Evolutionary conservation across 129 eudicot species (phyloP).

Genomic region (Centella asiatica): DNA sequence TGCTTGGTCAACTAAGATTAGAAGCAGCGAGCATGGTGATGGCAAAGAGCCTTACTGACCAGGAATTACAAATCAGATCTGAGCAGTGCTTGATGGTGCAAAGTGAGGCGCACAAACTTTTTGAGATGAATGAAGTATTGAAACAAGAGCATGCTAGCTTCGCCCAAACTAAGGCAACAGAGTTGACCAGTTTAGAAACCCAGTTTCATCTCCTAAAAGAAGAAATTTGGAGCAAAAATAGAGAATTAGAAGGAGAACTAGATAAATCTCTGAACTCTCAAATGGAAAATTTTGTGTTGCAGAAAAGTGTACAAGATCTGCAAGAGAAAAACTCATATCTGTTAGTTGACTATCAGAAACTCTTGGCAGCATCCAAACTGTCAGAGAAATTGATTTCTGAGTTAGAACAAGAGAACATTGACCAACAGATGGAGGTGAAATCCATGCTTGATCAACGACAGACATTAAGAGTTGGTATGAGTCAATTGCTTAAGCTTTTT

Average conservation of each 20-base stretch:
- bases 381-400: slow-evolving; percentile 44
- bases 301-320: slow-evolving; percentile 40
- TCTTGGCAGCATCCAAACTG: slow-evolving; percentile 39
- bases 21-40: slow-evolving; percentile 33
- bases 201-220: slow-evolving; percentile 39
- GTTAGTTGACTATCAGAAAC: slow-evolving; percentile 35
- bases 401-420: slow-evolving; percentile 38
- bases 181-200: slow-evolving; percentile 31
- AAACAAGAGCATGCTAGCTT: slow-evolving; percentile 41
- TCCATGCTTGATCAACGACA: slow-evolving; percentile 43
- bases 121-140: slow-evolving; percentile 42
- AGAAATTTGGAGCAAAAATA: slow-evolving; percentile 30
- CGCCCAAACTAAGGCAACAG: slow-evolving; percentile 25
- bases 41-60: slow-evolving; percentile 30
- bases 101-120: slow-evolving; percentile 31
- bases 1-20: slow-evolving; percentile 40
- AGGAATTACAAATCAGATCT: slow-evolving; percentile 25
- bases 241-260: slow-evolving; percentile 45
- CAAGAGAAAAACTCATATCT: slow-evolving; percentile 37
- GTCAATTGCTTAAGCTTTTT: slow-evolving; percentile 38
- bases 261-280: slow-evolving; percentile 50
- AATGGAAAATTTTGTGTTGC: slow-evolving; percentile 51
- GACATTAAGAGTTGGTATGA: slow-evolving; percentile 43
- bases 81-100: slow-evolving; percentile 35
- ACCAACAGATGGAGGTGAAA: slow-evolving; percentile 34